Percentiles rank a stretch among this genome's conserved stretches.
Evolutionary conservation across 169 alveolate species (phyloP).

Genomic region (Plasmodium blacklocki): DNA sequence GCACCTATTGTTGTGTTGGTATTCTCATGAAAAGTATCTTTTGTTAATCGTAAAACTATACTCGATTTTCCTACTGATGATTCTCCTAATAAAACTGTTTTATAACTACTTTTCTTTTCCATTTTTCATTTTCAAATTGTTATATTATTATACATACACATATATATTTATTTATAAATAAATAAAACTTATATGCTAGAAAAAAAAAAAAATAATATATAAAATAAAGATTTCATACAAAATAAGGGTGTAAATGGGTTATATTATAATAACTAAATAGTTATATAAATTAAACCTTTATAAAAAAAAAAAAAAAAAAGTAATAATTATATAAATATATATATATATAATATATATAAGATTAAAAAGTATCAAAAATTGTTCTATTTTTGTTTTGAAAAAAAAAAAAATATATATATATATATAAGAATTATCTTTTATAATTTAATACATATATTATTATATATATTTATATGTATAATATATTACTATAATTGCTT

Average conservation of each 20-base stretch:
- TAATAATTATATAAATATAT: not conserved
- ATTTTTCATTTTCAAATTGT: constrained; percentile 57
- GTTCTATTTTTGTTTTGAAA: no score
- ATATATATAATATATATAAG: no score
- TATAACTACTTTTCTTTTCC: constrained; percentile 86
- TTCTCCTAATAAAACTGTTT: constrained; percentile 93
- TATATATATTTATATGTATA: no score
- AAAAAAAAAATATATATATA: no score
- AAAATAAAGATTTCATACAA: not conserved
- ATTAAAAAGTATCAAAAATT: no score
- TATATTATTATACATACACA: constrained; percentile 14
- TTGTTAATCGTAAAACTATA: constrained; percentile 90
- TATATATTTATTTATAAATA: not conserved
- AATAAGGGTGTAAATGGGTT: not conserved
- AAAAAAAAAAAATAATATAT: constrained; percentile 28
- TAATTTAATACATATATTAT: no score
- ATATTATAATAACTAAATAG: not conserved
- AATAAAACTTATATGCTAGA: not conserved
- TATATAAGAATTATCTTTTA: no score
- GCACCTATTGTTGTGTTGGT: constrained; percentile 94
- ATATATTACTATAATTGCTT: no score
- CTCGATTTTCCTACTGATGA: constrained; percentile 94
- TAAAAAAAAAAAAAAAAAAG: not conserved
- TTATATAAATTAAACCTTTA: constrained; percentile 1
- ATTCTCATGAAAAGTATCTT: constrained; percentile 91